Evolutionary conservation across 306 rosid species (phyloP), one percentile per base, ranked within the genome.

Genomic region (Inga laurina): DNA sequence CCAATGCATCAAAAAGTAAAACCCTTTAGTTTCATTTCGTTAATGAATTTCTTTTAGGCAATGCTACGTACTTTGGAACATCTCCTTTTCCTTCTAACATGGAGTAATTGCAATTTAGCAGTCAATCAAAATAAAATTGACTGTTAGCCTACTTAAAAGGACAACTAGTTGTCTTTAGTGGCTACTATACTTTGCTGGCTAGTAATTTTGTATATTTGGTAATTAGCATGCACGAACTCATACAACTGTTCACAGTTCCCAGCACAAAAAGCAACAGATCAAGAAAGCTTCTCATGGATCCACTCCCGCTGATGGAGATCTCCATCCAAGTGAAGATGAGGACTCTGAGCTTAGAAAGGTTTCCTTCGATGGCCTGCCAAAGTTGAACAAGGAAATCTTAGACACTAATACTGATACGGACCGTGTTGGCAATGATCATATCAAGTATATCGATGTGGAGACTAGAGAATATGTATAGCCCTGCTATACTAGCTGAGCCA

Each of bases 251-350:
- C 68, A 82, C 91, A 92, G 99, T 85, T 87, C 97, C 24, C 87
- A 84, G 72, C 84, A 79, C 46, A 94, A 87, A 88, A 90, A 85
- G 83, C 90, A 85, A 16, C 89, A 90, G 16, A 48, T 85, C 82
- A 91, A 87, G 93, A 94, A 91, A 80, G 85, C 87, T 54, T 77
- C 94, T 52, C 71, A n/a, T 15, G 79, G 81, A 21, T 90, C 10
- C 75, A 78, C 91, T 81, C 82, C 91, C 4, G 64, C 72, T 8
- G 89, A 83, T 48, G 85, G 87, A 77, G 85, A 85, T 83, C 81
- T 56, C 52, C 85, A 32, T 85, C 84, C 87, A 9, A 88, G 82
- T 81, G 88, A 81, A 43, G 88, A 84, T 30, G 90, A 82, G 8
- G 93, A 91, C 13, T 74, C 86, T 2, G 90, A 88, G 81, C 39